Conservation (phyloP, 192 early-diverging fungal species). For the Coemansia aciculifera region DNA sequence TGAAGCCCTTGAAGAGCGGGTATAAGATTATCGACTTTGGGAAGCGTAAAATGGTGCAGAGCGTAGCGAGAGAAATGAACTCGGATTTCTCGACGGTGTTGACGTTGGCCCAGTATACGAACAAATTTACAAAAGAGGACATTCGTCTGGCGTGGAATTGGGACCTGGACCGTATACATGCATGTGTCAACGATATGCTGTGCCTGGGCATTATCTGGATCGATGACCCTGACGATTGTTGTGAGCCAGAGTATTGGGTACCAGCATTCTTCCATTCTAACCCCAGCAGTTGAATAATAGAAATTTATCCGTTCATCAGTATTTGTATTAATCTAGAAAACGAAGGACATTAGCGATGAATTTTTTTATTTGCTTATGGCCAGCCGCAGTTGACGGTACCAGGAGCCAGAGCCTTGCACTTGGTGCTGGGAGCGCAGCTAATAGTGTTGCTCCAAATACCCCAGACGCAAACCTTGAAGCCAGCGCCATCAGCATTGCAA, state of each 20-base stretch:
- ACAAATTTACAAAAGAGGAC: constrained; percentile 39
- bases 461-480: constrained; percentile 45
- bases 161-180: constrained; percentile 32
- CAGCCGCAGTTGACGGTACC: constrained; percentile 29
- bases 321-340: neutral
- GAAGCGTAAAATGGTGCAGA: constrained; percentile 77
- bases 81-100: constrained; percentile 74
- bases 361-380: constrained; percentile 7
- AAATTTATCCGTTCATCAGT: neutral
- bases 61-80: constrained; percentile 87
- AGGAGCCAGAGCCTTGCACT: constrained; percentile 23
- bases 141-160: constrained; percentile 29
- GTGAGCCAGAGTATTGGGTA: constrained; percentile 42
- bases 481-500: constrained; percentile 24
- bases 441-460: constrained; percentile 23
- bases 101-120: constrained; percentile 63
- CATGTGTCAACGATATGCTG: constrained; percentile 52
- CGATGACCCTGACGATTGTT: constrained; percentile 16
- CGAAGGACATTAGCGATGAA: neutral
- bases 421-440: constrained; percentile 22
- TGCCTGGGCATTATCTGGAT: constrained; percentile 47
- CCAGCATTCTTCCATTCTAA: constrained; percentile 30
- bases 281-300: neutral
- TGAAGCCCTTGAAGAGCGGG: constrained; percentile 87
- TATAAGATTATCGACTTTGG: constrained; percentile 85